A percentile compares a stretch with the other conserved stretches of the same genome.
phyloP scores from a whole-genome alignment of 257 asterid species.

The Scutellaria minor region DNA sequence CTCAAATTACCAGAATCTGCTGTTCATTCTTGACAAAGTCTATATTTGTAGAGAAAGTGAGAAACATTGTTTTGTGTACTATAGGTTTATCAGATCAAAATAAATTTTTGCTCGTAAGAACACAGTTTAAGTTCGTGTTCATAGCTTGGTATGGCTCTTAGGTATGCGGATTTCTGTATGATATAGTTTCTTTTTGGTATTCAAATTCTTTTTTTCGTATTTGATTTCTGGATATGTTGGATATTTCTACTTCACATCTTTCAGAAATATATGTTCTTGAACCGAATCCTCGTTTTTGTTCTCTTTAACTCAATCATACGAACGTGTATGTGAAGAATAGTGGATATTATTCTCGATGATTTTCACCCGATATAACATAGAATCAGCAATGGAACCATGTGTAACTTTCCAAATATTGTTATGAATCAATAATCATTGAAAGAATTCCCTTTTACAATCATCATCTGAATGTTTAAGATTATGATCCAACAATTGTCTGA shows the following conservation, averaged over 20 bases:
- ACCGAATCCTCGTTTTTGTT: neutral
- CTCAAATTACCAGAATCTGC: slow-evolving; percentile 30
- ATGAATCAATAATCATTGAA: slow-evolving; percentile 10
- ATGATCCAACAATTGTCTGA: slow-evolving; percentile 58
- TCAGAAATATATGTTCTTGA: neutral
- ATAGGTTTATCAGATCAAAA: slow-evolving; percentile 35
- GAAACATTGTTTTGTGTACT: slow-evolving; percentile 39
- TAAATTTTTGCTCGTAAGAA: slow-evolving; percentile 10
- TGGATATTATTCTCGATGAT: neutral
- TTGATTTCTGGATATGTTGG: neutral
- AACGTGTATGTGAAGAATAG: neutral
- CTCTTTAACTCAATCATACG: too few relatives aligned
- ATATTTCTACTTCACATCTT: neutral
- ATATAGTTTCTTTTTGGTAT: slow-evolving; percentile 3
- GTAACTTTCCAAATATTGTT: slow-evolving; percentile 9
- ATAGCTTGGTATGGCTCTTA: slow-evolving; percentile 34
- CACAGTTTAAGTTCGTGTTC: slow-evolving; percentile 15
- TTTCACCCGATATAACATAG: neutral
- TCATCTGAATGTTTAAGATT: slow-evolving; percentile 39
- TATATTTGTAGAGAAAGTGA: slow-evolving; percentile 42
- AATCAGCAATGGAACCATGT: slow-evolving; percentile 23
- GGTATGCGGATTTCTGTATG: slow-evolving; percentile 36
- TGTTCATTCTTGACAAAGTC: slow-evolving; percentile 33
- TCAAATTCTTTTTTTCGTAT: slow-evolving; percentile 6
- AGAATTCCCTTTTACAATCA: slow-evolving; percentile 4